Conservation (phyloP, 768 basidiomycete species). For the Mycena pura region DNA sequence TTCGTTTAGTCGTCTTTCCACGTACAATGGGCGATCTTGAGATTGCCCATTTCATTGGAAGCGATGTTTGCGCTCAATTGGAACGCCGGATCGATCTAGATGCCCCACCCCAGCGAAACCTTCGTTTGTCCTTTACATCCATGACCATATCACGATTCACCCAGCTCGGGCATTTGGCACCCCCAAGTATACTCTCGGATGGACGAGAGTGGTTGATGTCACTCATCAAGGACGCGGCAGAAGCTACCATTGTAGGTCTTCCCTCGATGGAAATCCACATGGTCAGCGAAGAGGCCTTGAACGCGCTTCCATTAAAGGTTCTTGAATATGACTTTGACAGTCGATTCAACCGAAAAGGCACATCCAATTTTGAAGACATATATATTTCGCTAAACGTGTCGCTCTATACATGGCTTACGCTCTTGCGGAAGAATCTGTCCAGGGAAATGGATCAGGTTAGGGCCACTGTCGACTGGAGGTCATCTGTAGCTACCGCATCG, state of each 20-base stretch:
- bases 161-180: slow-evolving; percentile 60
- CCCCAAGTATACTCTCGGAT: slow-evolving; percentile 42
- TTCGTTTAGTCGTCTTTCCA: slow-evolving; percentile 80
- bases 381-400: slow-evolving; percentile 87
- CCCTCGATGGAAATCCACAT: slow-evolving; percentile 86
- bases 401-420: slow-evolving; percentile 81
- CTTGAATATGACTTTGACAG: slow-evolving; percentile 79
- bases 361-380: slow-evolving; percentile 72
- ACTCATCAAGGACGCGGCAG: slow-evolving; percentile 64
- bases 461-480: slow-evolving; percentile 60
- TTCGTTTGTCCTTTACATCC: slow-evolving; percentile 76
- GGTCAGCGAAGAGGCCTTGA: slow-evolving; percentile 67
- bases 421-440: slow-evolving; percentile 75
- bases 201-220: slow-evolving; percentile 64
- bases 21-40: slow-evolving; percentile 80
- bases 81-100: slow-evolving; percentile 66
- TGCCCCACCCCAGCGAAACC: slow-evolving; percentile 60
- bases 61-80: slow-evolving; percentile 72
- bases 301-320: slow-evolving; percentile 41
- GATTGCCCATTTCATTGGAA: slow-evolving; percentile 76
- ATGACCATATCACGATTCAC: slow-evolving; percentile 77
- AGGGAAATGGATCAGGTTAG: slow-evolving; percentile 81
- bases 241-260: slow-evolving; percentile 80
- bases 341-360: slow-evolving; percentile 62
- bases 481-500: slow-evolving; percentile 40